Base-by-base conservation (phyloP, 495 filamentous ascomycete genomes). In the Arthonia radiata region DNA sequence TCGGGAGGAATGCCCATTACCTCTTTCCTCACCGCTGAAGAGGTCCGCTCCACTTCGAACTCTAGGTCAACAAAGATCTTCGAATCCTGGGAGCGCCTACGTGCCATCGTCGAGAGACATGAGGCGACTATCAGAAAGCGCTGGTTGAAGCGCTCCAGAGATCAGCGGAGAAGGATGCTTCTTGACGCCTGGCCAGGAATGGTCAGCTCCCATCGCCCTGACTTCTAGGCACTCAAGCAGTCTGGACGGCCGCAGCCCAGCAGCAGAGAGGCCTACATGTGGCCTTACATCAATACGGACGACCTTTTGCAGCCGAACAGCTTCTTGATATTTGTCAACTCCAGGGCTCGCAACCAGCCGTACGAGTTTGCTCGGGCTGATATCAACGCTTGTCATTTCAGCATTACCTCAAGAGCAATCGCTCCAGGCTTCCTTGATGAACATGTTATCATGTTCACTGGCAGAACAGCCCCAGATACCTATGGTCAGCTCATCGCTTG, bases 201-300 rank as follows among this genome's bases (percentile, higher is more conserved):
- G 27, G 11, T 23, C 7, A 1, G 17, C 1, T 15, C 16, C 8
- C 31, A 37, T 22, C 31, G 31, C 14, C 31, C 31, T 16, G 31
- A 32, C 23, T 9, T 35, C n/a, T n/a, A n/a, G n/a, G n/a, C n/a
- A n/a, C n/a, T n/a, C n/a, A n/a, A n/a, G n/a, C n/a, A n/a, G n/a
- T n/a, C n/a, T n/a, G n/a, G n/a, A n/a, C n/a, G n/a, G n/a, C n/a
- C n/a, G n/a, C n/a, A n/a, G n/a, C n/a, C n/a, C n/a, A n/a, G n/a
- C n/a, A n/a, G n/a, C n/a, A n/a, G 32, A 17, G 44, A 53, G 2
- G 34, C 38, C 4, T 64, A 44, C 18, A 28, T 61, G 18, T 62
- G 53, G 48, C 66, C 64, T 0, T 48, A 53, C 27, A 56, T 68
- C 39, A 72, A 71, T 32, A 47, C 56, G 16, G 61, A 68, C 30